phyloP scores from a whole-genome alignment of 2,329 filamentous ascomycete species.

The Drechslera avenae region DNA sequence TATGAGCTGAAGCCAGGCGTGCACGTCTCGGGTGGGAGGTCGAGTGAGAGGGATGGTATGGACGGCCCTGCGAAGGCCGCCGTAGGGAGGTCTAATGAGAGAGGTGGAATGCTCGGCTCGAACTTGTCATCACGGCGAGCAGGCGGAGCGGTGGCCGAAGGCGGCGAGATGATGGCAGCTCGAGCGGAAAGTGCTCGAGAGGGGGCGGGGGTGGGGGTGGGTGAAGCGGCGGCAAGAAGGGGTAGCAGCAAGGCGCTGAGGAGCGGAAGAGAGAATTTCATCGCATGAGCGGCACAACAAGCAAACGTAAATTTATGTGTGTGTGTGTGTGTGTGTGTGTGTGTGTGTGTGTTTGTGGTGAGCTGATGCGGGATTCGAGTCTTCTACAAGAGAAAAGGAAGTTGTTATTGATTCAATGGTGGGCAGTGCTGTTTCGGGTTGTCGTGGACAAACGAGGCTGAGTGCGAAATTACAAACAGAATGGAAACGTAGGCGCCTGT shows the following conservation, averaged over 20 bases:
- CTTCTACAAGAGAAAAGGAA: constrained; percentile 9
- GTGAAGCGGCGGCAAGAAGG: constrained; percentile 14
- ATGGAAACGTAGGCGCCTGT: constrained; percentile 11
- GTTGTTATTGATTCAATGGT: constrained; percentile 10
- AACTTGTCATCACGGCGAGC: constrained; percentile 17
- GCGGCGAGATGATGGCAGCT: constrained; percentile 5
- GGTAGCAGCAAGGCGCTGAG: constrained; percentile 19
- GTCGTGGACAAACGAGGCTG: constrained; percentile 23
- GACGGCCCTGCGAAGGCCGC: constrained; percentile 14
- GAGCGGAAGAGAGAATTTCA: constrained; percentile 18
- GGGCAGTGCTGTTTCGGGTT: not conserved
- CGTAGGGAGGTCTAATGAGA: constrained; percentile 19
- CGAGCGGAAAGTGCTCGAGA: constrained; percentile 11
- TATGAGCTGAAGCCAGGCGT: constrained; percentile 22
- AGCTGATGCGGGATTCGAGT: not conserved
- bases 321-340: constrained; percentile 1
- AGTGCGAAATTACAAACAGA: constrained; percentile 9
- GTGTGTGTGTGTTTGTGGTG: constrained; percentile 2
- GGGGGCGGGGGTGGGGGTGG: constrained; percentile 4
- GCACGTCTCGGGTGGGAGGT: constrained; percentile 20
- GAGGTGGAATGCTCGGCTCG: constrained; percentile 14
- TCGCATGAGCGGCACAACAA: constrained; percentile 12
- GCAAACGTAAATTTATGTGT: constrained; percentile 4
- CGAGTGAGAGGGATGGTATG: constrained; percentile 12
- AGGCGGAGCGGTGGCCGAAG: constrained; percentile 10